Evolutionary conservation across 495 filamentous ascomycete genomes (phyloP).

Genomic region (Penicillium argentinense): DNA sequence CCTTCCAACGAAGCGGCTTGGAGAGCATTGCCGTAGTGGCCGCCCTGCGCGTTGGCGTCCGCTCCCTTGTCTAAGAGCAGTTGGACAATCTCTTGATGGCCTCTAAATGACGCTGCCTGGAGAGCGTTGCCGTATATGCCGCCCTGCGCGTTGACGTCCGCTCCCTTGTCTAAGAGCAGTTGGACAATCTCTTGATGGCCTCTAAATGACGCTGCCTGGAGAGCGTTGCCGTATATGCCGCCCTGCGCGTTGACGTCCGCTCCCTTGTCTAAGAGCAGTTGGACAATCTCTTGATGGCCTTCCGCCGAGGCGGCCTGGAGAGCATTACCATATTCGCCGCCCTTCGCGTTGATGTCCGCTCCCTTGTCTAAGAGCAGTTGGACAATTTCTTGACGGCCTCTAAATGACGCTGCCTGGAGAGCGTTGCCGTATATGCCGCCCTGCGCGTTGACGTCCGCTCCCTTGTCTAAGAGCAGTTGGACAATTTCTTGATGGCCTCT

Average conservation of each 20-base stretch:
- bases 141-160: background rate
- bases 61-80: constrained; percentile 17
- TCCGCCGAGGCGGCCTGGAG: background rate
- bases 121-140: background rate
- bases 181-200: background rate
- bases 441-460: constrained; percentile 3
- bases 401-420: background rate
- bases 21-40: constrained; percentile 25
- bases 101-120: constrained; percentile 5
- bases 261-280: background rate
- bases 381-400: background rate
- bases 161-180: background rate
- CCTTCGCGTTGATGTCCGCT: background rate
- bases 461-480: too few relatives aligned
- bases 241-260: background rate
- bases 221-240: background rate
- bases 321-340: background rate
- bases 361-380: background rate
- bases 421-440: background rate
- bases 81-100: constrained; percentile 8
- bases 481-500: too few relatives aligned
- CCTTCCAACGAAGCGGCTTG: constrained; percentile 18
- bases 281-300: background rate
- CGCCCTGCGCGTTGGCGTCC: constrained; percentile 27
- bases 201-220: background rate